A percentile compares a stretch with the other conserved stretches of the same genome.
Evolutionary conservation across 1,139 yeast genomes (phyloP).

Genomic region (Taphrina deformans): DNA sequence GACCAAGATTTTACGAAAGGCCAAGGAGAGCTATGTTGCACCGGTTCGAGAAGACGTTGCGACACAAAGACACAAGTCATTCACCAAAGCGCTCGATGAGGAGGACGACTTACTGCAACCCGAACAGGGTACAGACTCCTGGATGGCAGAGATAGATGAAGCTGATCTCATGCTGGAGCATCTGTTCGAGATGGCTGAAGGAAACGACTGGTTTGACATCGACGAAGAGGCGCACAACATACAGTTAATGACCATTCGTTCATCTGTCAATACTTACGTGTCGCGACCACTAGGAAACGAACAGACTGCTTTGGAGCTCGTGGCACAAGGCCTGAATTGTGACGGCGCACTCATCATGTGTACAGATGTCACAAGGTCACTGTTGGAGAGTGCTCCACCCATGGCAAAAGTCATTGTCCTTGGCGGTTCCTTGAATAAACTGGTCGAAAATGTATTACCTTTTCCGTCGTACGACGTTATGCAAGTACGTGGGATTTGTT

Average conservation of each 20-base stretch:
- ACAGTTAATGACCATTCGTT: constrained; percentile 26
- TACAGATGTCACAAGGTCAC: constrained; percentile 29
- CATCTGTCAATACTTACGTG: constrained; percentile 24
- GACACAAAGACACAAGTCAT: background rate
- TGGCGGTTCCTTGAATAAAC: constrained; percentile 24
- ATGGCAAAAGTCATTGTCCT: constrained; percentile 20
- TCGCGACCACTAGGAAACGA: constrained; percentile 28
- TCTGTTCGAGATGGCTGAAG: constrained; percentile 34
- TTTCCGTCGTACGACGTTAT: constrained; percentile 29
- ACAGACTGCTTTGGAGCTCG: constrained; percentile 25
- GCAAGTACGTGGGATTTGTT: constrained; percentile 25
- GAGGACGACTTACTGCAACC: constrained; percentile 15
- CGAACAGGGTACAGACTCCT: constrained; percentile 6
- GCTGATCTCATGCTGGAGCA: constrained; percentile 38
- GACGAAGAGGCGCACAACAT: constrained; percentile 32
- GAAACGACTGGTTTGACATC: constrained; percentile 33
- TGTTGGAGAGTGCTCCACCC: constrained; percentile 28
- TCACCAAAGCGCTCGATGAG: constrained; percentile 1
- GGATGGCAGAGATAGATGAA: constrained; percentile 36
- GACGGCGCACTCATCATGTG: constrained; percentile 30
- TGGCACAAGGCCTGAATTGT: constrained; percentile 31
- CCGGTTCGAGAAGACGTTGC: background rate
- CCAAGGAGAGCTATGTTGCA: background rate
- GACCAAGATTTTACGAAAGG: background rate
- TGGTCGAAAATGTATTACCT: constrained; percentile 25